Evolutionary conservation across 371 early-diverging fungal genomes (phyloP), one percentile per base, ranked within the genome.

Genomic region (Mucor ambiguus): DNA sequence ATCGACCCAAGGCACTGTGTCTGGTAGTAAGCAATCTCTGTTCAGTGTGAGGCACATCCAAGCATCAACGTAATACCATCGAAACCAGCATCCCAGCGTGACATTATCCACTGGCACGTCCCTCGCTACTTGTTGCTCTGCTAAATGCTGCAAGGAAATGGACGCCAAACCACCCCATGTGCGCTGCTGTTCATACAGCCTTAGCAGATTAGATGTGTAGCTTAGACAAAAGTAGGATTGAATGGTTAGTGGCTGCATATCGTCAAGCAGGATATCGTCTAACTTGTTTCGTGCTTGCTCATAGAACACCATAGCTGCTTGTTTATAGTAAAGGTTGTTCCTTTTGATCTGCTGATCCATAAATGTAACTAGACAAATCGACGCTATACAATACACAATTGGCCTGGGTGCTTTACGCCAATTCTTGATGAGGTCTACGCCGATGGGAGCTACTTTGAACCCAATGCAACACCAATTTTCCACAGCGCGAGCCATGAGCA

Each of bases 61-160:
- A 0, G 83, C 77, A 56, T 80, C 83, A 20, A 80, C 65, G 38
- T 82, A 82, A 58, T 82, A 82, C 83, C 83, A 80, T 3, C 80
- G 72, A 26, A 69, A 64, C 72, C 72, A 82, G 43, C 68, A 70
- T 5, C 63, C 43, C 5, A 69, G 14, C 1, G 38, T 64, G 0
- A 38, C 24, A 4, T 59, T 38, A 52, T 72, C 66, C 9, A 61
- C 41, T 4, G 63, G 62, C 14, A 30, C 20, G 46, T 38, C 28
- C 3, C 10, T 26, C 26, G 30, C 37, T 24, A 48, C 12, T 14
- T 38, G 24, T n/a, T 38, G 35, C 37, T 49, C 55, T 10, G 68
- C 55, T 10, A 72, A 29, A 43, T 76, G 73, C 14, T 70, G 70
- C 14, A 76, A 46, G 6, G 73, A 64, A 9, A 76, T 76, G 0